Base-by-base conservation (phyloP, 805 yeast species). In the Myxozyma neotropica region DNA sequence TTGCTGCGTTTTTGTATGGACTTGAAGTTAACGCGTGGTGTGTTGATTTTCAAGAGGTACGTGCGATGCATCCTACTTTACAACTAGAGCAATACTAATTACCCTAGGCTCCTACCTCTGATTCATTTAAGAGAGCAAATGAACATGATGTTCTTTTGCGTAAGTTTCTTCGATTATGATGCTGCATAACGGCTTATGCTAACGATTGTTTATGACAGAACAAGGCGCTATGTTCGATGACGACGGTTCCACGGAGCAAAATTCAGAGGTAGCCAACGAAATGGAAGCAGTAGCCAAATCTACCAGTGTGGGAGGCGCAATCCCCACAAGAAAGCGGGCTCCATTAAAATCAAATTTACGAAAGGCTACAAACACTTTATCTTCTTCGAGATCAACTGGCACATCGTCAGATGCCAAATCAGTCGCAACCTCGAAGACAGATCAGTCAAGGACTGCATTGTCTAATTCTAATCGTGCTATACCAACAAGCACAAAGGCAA, bases 1-100 rank as follows among this genome's bases (percentile, higher is more conserved):
- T 91, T 67, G 84, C 89, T 1, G 78, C 92, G 40, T 84, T 90
- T 55, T 70, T 90, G 53, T 89, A 88, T 68, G 96, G 96, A 1
- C 73, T 90, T 51, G 83, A 87, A 70, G 84, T 89, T 72, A 89
- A 91, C 68, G 92, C 95, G 62, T 90, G 94, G 86, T 88, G 96
- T 73, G 87, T 87, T 27, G 91, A 88, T 68, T 88, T 88, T 67
- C 65, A 65, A 8, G 74, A 73, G 59, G 67, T 62, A 39, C 3
- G 60, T 10, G 15, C 23, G 3, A 13, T 12, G 35, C n/a, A 15
- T 31, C 29, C 2, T 8, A n/a, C 21, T 15, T 6, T 2, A 5
- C 4, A 2, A 19, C n/a, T 6, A 19, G 8, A 10, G 29, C 21
- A 17, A 19, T 33, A 7, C 39, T 19, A 29, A 47, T 7, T 19